Percentiles rank a stretch among this genome's conserved stretches.
phyloP scores from a whole-genome alignment of 2,329 filamentous ascomycete genomes.

The Diaporthe sp. region DNA sequence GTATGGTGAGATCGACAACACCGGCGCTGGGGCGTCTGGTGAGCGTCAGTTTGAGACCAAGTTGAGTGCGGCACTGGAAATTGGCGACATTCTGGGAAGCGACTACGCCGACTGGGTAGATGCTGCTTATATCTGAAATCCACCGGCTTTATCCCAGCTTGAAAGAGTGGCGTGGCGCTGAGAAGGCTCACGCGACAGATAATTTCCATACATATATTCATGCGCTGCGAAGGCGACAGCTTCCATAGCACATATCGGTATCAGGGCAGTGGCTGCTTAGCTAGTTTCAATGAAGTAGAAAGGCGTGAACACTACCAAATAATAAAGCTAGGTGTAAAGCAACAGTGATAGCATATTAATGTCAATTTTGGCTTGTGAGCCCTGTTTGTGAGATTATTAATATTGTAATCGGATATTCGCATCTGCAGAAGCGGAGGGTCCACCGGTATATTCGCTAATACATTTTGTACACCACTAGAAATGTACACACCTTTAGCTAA shows the following conservation, averaged over 20 bases:
- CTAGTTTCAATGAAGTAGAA: background rate
- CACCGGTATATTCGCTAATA: too few species aligned
- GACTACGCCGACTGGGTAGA: slow-evolving; percentile 27
- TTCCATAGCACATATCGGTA: background rate
- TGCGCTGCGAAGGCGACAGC: too few species aligned
- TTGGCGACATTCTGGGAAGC: slow-evolving; percentile 45
- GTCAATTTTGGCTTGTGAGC: too few species aligned
- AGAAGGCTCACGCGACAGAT: too few species aligned
- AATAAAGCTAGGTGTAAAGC: too few species aligned
- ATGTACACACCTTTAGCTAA: too few species aligned
- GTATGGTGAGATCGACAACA: slow-evolving; percentile 65
- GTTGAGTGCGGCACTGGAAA: slow-evolving; percentile 46
- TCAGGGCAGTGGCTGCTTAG: background rate
- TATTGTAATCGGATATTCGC: too few species aligned
- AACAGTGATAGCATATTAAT: too few species aligned
- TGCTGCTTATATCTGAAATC: background rate
- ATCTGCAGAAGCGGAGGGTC: too few species aligned
- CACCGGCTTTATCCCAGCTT: background rate
- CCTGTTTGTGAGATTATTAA: too few species aligned
- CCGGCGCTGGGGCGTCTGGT: slow-evolving; percentile 61
- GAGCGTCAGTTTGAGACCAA: slow-evolving; percentile 60
- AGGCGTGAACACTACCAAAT: too few species aligned
- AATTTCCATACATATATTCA: background rate
- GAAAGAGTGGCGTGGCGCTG: background rate
- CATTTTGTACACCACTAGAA: too few species aligned